Evolutionary conservation across 345 rosid species (phyloP), one percentile per base, ranked within the genome.

Genomic region (Clausena lansium): DNA sequence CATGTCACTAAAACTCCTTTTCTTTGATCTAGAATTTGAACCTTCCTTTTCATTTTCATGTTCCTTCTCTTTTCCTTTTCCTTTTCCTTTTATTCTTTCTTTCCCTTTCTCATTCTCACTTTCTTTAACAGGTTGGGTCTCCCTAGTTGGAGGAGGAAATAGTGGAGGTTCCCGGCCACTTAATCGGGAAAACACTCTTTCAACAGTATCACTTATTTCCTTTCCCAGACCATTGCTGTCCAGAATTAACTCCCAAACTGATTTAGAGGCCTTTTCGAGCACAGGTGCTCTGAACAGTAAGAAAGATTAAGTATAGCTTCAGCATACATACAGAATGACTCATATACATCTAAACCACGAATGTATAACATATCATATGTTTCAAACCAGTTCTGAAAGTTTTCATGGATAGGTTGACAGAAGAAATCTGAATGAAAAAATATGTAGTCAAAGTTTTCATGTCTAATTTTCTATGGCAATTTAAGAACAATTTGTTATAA

Each of bases 171-270:
- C 99, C 64, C 47, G 84, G 45, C 95, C 97, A 72, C 98, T 94
- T 67, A 92, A 80, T 78, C 89, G 90, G 79, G 91, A 90, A 70
- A 88, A 96, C 7, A 89, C 98, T 70, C 82, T 89, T 81, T 94
- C 99, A 10, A 86, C 89, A 13, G 88, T 88, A 71, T 86, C 86
- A 45, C 80, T 88, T 80, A 85, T 86, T 76, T 86, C 88, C 81
- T 91, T 92, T 67, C 99, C 98, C 52, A 92, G 74, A 20, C 98
- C 99, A 59, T 88, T 81, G 54, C 76, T 76, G 77, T 94, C 97
- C 77, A 96, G 85, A 78, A 96, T 96, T 86, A 96, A 75, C 68
- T 96, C 99, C 99, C 99, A 96, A 71, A 94, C 97, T n/a, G 98
- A 94, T 84, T 91, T 92, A 15, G 98, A 96, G 61, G 98, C 99